These are phyloP conservation scores for Lactifluus echinatus DNA, from an alignment of 768 basidiomycete genomes.

Conservation along the genomic window DNA sequence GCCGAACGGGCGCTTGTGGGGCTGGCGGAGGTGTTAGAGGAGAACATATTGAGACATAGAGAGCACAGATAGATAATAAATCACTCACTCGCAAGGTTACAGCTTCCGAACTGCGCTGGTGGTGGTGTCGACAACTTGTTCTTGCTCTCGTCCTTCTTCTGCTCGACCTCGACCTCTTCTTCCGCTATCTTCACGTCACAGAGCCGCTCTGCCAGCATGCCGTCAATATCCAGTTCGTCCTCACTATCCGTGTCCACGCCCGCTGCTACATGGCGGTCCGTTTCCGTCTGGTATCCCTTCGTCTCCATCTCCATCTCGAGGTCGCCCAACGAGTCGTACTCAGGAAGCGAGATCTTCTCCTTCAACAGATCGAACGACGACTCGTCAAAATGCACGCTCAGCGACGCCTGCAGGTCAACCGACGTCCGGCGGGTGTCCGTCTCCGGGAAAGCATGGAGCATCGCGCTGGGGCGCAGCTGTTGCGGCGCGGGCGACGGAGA, in stretches of 20 bases:
- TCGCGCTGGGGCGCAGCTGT: background rate
- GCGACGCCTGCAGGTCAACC: slow-evolving; percentile 14
- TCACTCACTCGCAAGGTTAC: background rate
- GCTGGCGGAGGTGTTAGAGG: background rate
- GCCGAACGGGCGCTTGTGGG: background rate
- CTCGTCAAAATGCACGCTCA: slow-evolving; percentile 19
- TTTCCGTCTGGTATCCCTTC: background rate
- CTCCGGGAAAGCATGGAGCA: background rate
- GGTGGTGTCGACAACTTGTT: slow-evolving; percentile 1
- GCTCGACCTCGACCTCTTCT: slow-evolving; percentile 1
- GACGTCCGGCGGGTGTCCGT: slow-evolving; percentile 13
- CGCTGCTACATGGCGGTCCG: background rate
- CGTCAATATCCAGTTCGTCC: slow-evolving; percentile 1
- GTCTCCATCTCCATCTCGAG: slow-evolving; percentile 13
- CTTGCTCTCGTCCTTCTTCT: background rate
- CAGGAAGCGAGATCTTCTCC: slow-evolving; percentile 16
- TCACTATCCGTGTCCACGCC: background rate
- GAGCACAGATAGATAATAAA: too few relatives aligned
- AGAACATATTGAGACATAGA: background rate
- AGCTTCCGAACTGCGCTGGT: background rate
- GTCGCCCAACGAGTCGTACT: slow-evolving; percentile 16
- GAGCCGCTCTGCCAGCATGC: slow-evolving; percentile 9
- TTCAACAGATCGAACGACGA: slow-evolving; percentile 20
- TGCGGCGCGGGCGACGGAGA: slow-evolving; percentile 13
- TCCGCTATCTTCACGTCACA: slow-evolving; percentile 8